Evolutionary conservation across 1,284 basidiomycete species (phyloP).

Genomic region (Ceratobasidium sp.): DNA sequence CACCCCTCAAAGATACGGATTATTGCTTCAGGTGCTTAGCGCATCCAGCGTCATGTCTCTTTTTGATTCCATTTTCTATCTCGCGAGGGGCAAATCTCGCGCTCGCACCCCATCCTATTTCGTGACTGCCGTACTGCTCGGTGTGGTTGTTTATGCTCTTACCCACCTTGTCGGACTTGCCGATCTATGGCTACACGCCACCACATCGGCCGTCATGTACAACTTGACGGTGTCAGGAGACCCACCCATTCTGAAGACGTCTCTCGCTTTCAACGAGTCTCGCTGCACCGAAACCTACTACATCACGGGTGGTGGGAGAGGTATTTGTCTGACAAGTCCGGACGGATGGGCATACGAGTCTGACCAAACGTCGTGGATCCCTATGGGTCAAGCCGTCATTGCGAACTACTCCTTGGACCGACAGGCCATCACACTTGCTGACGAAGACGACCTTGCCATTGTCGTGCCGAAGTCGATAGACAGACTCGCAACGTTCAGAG

Average conservation of each 20-base stretch:
- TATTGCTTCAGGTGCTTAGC: no score
- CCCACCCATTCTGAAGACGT: not conserved
- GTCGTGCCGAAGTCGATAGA: no score
- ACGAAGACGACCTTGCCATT: no score
- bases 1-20: no score
- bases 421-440: no score
- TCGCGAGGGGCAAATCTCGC: not conserved
- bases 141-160: not conserved
- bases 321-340: not conserved
- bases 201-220: not conserved
- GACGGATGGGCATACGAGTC: not conserved
- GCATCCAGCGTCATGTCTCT: conserved; percentile 2
- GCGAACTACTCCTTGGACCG: no score
- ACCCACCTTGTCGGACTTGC: conserved; percentile 1
- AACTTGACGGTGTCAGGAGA: not conserved
- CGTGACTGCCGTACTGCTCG: not conserved
- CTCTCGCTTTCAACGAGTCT: not conserved
- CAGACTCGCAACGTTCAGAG: no score
- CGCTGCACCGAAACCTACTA: not conserved
- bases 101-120: not conserved
- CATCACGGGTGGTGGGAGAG: no score
- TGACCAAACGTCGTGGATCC: no score
- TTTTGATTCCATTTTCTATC: not conserved
- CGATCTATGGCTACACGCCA: conserved; percentile 13
- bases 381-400: no score